A percentile compares a stretch with the other conserved stretches of the same genome.
Evolutionary conservation across 345 rosid genomes (phyloP).

Genomic region (Salix suchowensis): DNA sequence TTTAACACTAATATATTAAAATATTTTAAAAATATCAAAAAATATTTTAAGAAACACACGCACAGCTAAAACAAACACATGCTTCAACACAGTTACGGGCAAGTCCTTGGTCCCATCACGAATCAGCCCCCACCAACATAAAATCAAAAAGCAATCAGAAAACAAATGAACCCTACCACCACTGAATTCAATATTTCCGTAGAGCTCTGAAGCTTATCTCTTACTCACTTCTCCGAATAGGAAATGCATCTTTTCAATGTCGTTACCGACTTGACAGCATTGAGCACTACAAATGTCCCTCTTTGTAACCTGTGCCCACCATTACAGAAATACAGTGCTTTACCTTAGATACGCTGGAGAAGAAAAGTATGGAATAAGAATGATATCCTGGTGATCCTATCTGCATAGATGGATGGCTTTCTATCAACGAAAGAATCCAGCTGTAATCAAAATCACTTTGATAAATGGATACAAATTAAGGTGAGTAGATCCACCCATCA

Average conservation of each 20-base stretch:
- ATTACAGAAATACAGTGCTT: background rate
- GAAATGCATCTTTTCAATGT: constrained; percentile 10
- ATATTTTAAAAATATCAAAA: no score
- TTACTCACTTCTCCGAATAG: constrained; percentile 22
- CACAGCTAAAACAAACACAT: no score
- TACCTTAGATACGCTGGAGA: background rate
- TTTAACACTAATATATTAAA: no score
- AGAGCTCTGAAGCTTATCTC: constrained; percentile 28
- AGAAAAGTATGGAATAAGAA: background rate
- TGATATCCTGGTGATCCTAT: background rate
- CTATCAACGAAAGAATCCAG: background rate
- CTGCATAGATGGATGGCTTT: background rate
- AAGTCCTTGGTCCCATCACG: constrained; percentile 28
- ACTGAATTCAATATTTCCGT: constrained; percentile 30
- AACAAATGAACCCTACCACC: constrained; percentile 30
- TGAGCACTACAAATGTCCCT: background rate
- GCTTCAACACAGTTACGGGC: constrained; percentile 38
- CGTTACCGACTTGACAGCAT: constrained; percentile 22
- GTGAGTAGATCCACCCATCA: background rate
- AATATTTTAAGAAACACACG: no score
- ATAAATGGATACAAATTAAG: background rate
- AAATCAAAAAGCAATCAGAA: constrained; percentile 17
- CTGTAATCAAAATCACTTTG: background rate
- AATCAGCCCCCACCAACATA: constrained; percentile 18
- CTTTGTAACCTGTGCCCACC: background rate